Evolutionary conservation across 305 asterid genomes (phyloP).

Genomic region (Fraxinus paxiana): DNA sequence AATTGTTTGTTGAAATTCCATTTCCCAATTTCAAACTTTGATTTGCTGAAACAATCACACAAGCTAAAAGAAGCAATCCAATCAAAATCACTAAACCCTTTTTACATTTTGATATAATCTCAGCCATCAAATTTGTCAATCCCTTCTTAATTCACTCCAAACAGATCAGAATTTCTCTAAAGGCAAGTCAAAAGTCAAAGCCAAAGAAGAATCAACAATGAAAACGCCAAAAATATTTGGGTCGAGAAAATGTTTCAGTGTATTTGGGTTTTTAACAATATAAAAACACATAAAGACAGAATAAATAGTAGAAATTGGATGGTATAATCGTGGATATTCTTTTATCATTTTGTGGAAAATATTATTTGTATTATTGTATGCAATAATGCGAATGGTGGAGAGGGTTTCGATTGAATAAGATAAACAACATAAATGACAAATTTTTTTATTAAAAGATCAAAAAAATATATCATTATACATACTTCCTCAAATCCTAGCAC

Average conservation of each 20-base stretch:
- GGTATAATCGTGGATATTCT: background rate
- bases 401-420: background rate
- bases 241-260: background rate
- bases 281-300: background rate
- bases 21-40: slow-evolving; percentile 25
- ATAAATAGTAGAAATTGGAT: background rate
- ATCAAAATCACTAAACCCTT: background rate
- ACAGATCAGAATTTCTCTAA: slow-evolving; percentile 12
- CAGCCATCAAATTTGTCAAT: slow-evolving; percentile 34
- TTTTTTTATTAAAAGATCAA: background rate
- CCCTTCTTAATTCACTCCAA: slow-evolving; percentile 27
- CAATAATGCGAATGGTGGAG: background rate
- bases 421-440: background rate
- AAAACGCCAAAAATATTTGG: background rate
- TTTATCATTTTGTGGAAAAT: background rate
- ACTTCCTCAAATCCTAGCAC: background rate
- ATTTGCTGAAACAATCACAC: slow-evolving; percentile 38
- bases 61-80: slow-evolving; percentile 31
- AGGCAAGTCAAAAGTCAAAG: background rate
- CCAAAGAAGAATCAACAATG: background rate
- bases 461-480: background rate
- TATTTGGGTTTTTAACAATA: background rate
- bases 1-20: slow-evolving; percentile 28
- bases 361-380: background rate
- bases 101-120: slow-evolving; percentile 22